These are phyloP conservation scores for Viola pubescens DNA, from an alignment of 441 rosid species.

Conservation along the genomic window DNA sequence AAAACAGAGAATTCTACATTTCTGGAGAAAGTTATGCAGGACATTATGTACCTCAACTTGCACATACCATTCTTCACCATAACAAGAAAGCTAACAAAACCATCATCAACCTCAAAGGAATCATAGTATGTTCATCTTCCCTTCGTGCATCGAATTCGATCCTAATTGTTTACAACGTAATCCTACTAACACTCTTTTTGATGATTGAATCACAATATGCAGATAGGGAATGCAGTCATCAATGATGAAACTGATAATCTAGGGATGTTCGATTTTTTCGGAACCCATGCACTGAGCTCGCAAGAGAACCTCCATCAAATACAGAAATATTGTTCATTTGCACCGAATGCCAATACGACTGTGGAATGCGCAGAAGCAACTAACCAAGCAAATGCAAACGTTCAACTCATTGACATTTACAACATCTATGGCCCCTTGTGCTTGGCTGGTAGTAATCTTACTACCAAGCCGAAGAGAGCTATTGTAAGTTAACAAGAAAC, in stretches of 20 bases:
- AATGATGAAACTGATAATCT: slow-evolving; percentile 46
- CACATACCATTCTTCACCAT: slow-evolving; percentile 47
- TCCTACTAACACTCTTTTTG: background rate
- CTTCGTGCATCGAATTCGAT: background rate
- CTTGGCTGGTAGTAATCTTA: slow-evolving; percentile 27
- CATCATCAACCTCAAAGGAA: slow-evolving; percentile 66
- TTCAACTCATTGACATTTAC: slow-evolving; percentile 40
- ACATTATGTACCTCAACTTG: slow-evolving; percentile 76
- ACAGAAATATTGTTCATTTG: slow-evolving; percentile 38
- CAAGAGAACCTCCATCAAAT: slow-evolving; percentile 27
- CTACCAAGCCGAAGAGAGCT: slow-evolving; percentile 36
- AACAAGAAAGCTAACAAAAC: slow-evolving; percentile 32
- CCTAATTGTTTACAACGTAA: background rate
- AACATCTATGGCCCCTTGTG: slow-evolving; percentile 64
- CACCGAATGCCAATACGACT: slow-evolving; percentile 22
- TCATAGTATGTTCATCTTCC: slow-evolving; percentile 30
- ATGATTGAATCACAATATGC: background rate
- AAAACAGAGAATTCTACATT: slow-evolving; percentile 52
- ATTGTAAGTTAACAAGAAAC: slow-evolving; percentile 25
- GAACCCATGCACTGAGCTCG: slow-evolving; percentile 54
- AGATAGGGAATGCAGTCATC: slow-evolving; percentile 76
- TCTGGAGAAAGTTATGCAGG: slow-evolving; percentile 84
- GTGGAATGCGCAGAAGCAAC: slow-evolving; percentile 33
- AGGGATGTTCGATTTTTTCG: slow-evolving; percentile 60
- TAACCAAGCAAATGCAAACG: slow-evolving; percentile 15